Conservation (phyloP, 1,284 basidiomycete genomes). For the Pseudozyma pruni region DNA sequence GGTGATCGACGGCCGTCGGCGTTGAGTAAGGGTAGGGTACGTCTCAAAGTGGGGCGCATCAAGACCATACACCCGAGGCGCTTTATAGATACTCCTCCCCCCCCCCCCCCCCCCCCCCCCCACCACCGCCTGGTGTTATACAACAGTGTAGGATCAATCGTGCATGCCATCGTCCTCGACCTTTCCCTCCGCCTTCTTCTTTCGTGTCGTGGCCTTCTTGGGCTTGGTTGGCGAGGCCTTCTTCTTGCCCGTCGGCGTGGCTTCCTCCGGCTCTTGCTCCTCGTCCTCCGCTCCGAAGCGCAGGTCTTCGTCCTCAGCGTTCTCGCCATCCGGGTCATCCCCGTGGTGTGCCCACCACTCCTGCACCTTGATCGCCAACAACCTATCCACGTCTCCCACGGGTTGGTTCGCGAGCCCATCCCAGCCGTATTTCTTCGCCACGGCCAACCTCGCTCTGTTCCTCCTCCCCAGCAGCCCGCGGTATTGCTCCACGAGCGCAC, state of each 20-base stretch:
- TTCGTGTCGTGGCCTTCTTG: constrained; percentile 15
- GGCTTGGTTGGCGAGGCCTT: constrained; percentile 6
- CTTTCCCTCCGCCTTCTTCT: constrained; percentile 16
- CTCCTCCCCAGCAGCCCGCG: constrained; percentile 37
- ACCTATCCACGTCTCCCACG: constrained; percentile 25
- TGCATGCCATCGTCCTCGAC: constrained; percentile 18
- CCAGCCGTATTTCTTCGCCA: constrained; percentile 32
- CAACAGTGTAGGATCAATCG: constrained; percentile 7
- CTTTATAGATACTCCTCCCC: no score
- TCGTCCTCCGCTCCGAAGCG: neutral
- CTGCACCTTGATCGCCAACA: constrained; percentile 33
- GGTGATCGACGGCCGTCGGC: no score
- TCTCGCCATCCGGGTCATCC: constrained; percentile 11
- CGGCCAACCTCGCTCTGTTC: constrained; percentile 36
- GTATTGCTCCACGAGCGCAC: constrained; percentile 34
- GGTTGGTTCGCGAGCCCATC: constrained; percentile 17
- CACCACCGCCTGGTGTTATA: constrained; percentile 4
- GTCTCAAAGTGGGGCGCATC: no score
- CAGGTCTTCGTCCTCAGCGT: neutral
- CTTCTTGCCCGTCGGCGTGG: constrained; percentile 1
- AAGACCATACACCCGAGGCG: no score
- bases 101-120: no score
- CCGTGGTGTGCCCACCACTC: constrained; percentile 29
- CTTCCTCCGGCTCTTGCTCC: constrained; percentile 3
- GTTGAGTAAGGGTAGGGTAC: no score